These are phyloP conservation scores for Tubosaeta brunneosetosa DNA, from an alignment of 768 basidiomycete genomes.

Conservation along the genomic window DNA sequence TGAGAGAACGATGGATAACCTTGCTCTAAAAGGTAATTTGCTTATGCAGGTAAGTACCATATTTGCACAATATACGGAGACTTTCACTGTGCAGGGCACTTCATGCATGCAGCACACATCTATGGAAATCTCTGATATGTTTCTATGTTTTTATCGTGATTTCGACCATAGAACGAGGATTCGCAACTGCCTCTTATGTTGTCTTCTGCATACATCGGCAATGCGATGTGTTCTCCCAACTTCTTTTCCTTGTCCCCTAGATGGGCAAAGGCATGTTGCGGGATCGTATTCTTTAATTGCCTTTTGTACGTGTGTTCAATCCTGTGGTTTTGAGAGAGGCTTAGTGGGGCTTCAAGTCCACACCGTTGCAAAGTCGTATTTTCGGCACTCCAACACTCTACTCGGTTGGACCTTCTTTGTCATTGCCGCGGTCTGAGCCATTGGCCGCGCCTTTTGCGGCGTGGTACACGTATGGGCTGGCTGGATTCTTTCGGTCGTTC, in stretches of 20 bases:
- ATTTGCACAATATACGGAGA: not conserved
- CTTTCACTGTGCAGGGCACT: constrained; percentile 37
- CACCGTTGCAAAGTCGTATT: not conserved
- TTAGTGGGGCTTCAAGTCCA: not conserved
- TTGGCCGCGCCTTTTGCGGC: not conserved
- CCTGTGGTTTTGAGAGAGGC: not conserved
- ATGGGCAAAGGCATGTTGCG: not conserved
- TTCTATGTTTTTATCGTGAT: not conserved
- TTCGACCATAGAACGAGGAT: not conserved
- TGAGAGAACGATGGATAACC: not conserved
- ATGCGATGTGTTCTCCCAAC: not conserved
- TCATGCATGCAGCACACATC: constrained; percentile 36
- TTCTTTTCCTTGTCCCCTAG: not conserved
- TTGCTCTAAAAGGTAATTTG: not conserved
- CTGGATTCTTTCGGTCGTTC: not conserved
- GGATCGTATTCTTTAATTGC: not conserved
- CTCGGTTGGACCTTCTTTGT: not conserved
- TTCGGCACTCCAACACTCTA: not conserved
- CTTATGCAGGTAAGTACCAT: not conserved
- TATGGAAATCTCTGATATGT: not conserved
- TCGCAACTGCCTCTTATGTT: not conserved
- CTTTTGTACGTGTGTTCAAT: not conserved
- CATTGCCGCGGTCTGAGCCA: not conserved
- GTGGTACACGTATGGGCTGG: not conserved
- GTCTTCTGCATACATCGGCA: not conserved